phyloP scores from a whole-genome alignment of 176 grass and related monocot species.

The Carex parvula region DNA sequence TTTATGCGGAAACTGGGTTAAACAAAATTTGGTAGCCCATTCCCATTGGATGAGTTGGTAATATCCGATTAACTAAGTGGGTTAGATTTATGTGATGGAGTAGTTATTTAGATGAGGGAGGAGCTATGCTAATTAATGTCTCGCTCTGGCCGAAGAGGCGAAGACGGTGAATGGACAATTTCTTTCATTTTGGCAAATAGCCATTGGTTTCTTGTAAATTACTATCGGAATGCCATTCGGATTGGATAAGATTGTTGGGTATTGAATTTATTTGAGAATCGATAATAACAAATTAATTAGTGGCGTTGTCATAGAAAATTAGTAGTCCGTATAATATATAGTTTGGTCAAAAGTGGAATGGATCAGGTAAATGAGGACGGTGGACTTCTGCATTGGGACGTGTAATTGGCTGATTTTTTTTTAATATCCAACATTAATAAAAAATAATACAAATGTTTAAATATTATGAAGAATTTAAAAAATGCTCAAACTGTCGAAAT shows the following conservation, averaged over 20 bases:
- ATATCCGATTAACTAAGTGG: not conserved
- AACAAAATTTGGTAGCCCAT: not conserved
- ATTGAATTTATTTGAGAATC: not conserved
- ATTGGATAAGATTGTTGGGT: not conserved
- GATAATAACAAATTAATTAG: not conserved
- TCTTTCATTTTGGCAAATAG: not conserved
- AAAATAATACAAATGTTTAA: too few species aligned
- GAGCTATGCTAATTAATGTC: not conserved
- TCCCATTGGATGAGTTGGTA: not conserved
- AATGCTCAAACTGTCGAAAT: too few species aligned
- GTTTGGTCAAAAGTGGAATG: not conserved
- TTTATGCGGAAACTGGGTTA: not conserved
- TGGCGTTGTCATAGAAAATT: not conserved
- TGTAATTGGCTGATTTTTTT: not conserved
- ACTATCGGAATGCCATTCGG: not conserved
- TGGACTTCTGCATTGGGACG: not conserved
- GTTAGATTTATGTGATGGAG: not conserved
- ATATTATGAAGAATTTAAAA: too few species aligned
- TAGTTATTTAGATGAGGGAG: slow-evolving; percentile 6
- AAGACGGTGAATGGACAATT: not conserved
- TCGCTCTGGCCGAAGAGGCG: not conserved
- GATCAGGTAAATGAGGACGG: not conserved
- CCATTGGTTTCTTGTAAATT: slow-evolving; percentile 10
- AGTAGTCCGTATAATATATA: not conserved
- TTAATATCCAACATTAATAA: too few species aligned